Conservation (phyloP, 306 rosid species). For the Herpetospermum pedunculosum region DNA sequence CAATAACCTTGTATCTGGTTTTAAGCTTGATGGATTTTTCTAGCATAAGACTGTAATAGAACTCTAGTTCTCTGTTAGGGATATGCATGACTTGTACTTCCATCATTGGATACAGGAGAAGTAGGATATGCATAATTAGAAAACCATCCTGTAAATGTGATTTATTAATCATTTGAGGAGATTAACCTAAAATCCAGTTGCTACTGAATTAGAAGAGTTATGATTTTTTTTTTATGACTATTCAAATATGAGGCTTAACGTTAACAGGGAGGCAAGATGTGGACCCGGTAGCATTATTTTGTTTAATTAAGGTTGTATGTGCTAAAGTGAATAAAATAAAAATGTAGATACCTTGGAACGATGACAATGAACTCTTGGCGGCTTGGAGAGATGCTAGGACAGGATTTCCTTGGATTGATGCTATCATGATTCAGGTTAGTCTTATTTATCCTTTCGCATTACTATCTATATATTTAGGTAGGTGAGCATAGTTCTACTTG, state of each 20-base stretch:
- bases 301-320: background rate
- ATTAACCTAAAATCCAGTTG: background rate
- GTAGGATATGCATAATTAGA: background rate
- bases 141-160: background rate
- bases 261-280: background rate
- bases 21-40: background rate
- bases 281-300: background rate
- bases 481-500: background rate
- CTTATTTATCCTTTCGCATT: slow-evolving; percentile 8
- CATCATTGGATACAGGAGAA: background rate
- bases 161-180: background rate
- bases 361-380: slow-evolving; percentile 49
- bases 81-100: background rate
- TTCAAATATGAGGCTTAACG: background rate
- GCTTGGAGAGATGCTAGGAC: slow-evolving; percentile 90
- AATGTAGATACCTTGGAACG: slow-evolving; percentile 81
- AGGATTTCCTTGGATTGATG: slow-evolving; percentile 97
- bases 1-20: background rate
- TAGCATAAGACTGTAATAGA: background rate
- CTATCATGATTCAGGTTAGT: slow-evolving; percentile 80
- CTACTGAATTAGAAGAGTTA: background rate
- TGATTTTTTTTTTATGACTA: background rate
- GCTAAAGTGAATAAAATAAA: background rate
- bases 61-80: background rate
- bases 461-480: background rate